Percentiles rank a stretch among this genome's conserved stretches.
Evolutionary conservation across 352 stramenopile species (phyloP).

Genomic region (Blastocystis sp.): DNA sequence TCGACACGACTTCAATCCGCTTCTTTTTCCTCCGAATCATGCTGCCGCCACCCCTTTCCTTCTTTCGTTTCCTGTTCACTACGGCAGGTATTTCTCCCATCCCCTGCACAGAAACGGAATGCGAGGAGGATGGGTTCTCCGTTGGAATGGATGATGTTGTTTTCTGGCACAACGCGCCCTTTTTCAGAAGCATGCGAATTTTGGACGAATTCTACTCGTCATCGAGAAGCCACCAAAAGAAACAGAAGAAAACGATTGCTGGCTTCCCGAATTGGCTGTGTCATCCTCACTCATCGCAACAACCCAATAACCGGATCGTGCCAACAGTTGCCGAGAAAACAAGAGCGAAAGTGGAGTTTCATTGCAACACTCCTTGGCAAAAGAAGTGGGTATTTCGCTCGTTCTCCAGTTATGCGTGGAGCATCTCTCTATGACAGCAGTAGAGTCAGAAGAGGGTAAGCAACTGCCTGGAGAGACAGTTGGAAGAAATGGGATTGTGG

Average conservation of each 20-base stretch:
- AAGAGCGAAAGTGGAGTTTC: background rate
- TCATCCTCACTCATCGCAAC: background rate
- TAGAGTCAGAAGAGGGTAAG: too few relatives aligned
- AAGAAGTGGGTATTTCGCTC: too few relatives aligned
- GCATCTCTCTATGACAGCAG: too few relatives aligned
- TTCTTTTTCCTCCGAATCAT: slow-evolving; percentile 13
- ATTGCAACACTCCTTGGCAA: too few relatives aligned
- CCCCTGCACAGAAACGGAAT: too few relatives aligned
- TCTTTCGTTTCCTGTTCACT: too few relatives aligned
- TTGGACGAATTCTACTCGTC: slow-evolving; percentile 50
- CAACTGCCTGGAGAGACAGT: too few relatives aligned
- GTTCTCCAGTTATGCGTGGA: too few relatives aligned
- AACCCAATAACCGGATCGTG: background rate
- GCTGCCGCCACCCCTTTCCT: background rate
- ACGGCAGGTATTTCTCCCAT: too few relatives aligned
- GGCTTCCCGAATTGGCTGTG: background rate
- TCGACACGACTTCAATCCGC: slow-evolving; percentile 26
- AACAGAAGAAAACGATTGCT: background rate
- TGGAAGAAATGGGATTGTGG: too few relatives aligned
- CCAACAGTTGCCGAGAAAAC: background rate
- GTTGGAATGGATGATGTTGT: slow-evolving; percentile 21
- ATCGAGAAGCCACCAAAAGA: background rate
- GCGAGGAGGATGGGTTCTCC: background rate
- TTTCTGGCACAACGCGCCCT: slow-evolving; percentile 37
- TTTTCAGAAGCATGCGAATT: slow-evolving; percentile 46